These are phyloP conservation scores for Polytrichum formosum DNA, from an alignment of 225 moss, liverwort and hornwort species.

Conservation along the genomic window DNA sequence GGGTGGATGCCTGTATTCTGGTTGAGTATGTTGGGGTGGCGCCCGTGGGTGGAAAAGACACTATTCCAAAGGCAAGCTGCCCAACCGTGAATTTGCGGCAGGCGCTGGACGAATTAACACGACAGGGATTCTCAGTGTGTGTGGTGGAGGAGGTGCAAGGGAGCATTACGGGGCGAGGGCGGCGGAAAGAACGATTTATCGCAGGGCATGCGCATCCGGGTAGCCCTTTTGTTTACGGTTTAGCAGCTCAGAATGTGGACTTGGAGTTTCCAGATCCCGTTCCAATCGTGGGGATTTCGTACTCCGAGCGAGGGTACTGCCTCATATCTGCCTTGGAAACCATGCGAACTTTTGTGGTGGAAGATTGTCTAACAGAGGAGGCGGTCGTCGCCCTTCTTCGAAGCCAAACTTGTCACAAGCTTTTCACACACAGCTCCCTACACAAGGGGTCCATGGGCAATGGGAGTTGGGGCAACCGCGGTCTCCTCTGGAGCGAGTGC, in stretches of 20 bases:
- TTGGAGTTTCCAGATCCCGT: slow-evolving; percentile 87
- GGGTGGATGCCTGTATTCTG: slow-evolving; percentile 82
- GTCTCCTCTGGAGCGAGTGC: slow-evolving; percentile 82
- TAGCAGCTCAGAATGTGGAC: slow-evolving; percentile 79
- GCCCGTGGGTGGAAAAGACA: slow-evolving; percentile 71
- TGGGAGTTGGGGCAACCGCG: slow-evolving; percentile 78
- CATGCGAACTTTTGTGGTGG: slow-evolving; percentile 71
- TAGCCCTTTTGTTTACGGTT: slow-evolving; percentile 82
- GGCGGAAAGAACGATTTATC: slow-evolving; percentile 82
- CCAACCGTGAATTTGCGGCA: slow-evolving; percentile 78
- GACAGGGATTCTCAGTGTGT: slow-evolving; percentile 85
- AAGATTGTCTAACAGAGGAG: slow-evolving; percentile 87
- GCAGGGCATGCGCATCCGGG: slow-evolving; percentile 94
- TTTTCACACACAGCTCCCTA: slow-evolving; percentile 70
- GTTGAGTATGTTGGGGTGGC: slow-evolving; percentile 83
- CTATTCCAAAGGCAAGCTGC: slow-evolving; percentile 80
- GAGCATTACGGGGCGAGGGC: slow-evolving; percentile 41
- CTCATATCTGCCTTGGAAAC: slow-evolving; percentile 72
- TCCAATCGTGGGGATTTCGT: slow-evolving; percentile 60
- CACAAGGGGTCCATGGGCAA: slow-evolving; percentile 47
- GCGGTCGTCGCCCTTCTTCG: slow-evolving; percentile 83
- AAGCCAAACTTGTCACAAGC: slow-evolving; percentile 59
- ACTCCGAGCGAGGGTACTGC: slow-evolving; percentile 63
- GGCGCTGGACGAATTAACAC: slow-evolving; percentile 73
- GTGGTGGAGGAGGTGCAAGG: slow-evolving; percentile 94